Base-by-base conservation (phyloP, 2,329 filamentous ascomycete species). In the Pleoardoris graminearum region DNA sequence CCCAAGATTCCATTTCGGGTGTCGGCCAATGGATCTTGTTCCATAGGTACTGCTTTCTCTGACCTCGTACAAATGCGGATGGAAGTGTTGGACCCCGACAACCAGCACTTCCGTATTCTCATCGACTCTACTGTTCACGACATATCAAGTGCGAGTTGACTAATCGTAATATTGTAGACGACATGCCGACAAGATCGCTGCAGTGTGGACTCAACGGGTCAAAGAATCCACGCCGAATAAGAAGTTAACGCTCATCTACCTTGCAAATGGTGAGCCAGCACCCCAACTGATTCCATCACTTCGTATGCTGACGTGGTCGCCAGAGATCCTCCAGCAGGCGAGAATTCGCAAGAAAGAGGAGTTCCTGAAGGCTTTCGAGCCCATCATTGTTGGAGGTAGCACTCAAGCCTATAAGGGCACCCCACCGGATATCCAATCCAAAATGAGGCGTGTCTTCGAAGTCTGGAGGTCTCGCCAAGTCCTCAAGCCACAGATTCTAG, bases 1-100 rank as follows among this genome's bases (percentile, higher is more conserved):
- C 91, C 10, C 93, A 99, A 73, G 94, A 99, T 72, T 95, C 91
- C 76, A 97, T 99, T 69, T 85, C 96, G 55, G 93, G 90, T 30
- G 92, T 96, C 57, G 91, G 94, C 52, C 93, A 97, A 85, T 99
- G 95, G 95, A 94, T 99, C 57, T 95, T 99, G 88, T 99, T 99
- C 73, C 93, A 99, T 77, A 88, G 91, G 91, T 96, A 85, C 62
- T 51, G 46, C 52, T 46, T 35, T 51, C 53, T 50, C 25, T 46
- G 36, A 27, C 43, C 11, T 48, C 32, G 32, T 35, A 10, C 46
- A 22, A 33, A 41, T 35, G 52, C 30, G 16, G 22, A 42, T 29
- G 17, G 42, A 50, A 29, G 41, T 48, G 21, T 29, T 23, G 21
- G 41, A 48, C 48, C 17, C 38, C 21, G 19, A 17, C 16, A 56